Evolutionary conservation across 352 stramenopile species (phyloP), one percentile per base, ranked within the genome.

Genomic region (Phytophthora hibernalis): DNA sequence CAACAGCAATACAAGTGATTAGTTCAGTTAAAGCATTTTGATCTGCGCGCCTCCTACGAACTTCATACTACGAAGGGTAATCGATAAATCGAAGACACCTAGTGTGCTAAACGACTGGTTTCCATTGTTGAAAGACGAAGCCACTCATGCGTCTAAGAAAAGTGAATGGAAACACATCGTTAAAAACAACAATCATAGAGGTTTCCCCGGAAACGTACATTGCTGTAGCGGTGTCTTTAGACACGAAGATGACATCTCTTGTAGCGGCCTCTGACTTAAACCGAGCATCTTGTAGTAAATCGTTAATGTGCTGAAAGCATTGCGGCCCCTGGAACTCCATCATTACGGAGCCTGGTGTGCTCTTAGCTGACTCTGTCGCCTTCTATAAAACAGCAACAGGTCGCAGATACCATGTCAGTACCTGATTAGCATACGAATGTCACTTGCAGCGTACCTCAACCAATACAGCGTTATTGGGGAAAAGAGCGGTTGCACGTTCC

Each of bases 91-190:
- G 5, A 13, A 22, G 6, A 16, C 24, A n/a, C 38, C 13, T 1
- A 5, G 18, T 30, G 49, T 30, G 4, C 37, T 33, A 89, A 16
- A 86, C 62, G 2, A 64, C 76, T n/a, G 72, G 58, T 38, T 85
- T 86, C 79, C 79, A 89, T 21, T 74, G 60, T 31, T 74, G 60
- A 33, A 90, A 90, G n/a, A 89, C 68, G 6, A 84, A 60, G 38
- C 83, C 77, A 13, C 58, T 61, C 62, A 80, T 58, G 28, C 59
- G 57, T 10, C 79, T 88, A 56, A 13, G 7, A 13, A 44, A 9
- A 60, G 10, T 9, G 33, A 59, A 44, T 15, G 51, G 12, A 13
- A 0, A 38, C 20, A 43, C 7, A 43, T 43, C 1, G 33, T 63
- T 22, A 71, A 30, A 48, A n/a, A 4, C 26, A 31, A 31, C 26